Percentiles rank a stretch among this genome's conserved stretches.
phyloP scores from a whole-genome alignment of 2,329 filamentous ascomycete genomes.

The Sclerotinia spermophila region DNA sequence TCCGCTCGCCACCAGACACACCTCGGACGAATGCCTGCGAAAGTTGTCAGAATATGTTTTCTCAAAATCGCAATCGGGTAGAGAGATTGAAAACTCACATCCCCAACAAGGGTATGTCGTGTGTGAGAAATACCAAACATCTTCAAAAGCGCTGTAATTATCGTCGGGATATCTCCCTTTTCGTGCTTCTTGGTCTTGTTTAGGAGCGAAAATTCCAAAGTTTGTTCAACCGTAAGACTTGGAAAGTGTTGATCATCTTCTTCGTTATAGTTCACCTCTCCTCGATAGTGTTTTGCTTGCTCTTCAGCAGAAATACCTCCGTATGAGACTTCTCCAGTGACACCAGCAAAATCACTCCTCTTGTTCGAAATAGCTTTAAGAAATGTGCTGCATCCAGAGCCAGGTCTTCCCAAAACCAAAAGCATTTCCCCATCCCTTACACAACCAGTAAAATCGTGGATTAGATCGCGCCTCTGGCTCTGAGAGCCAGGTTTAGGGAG shows the following conservation, averaged over 20 bases:
- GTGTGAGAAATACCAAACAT: slow-evolving; percentile 80
- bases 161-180: slow-evolving; percentile 60
- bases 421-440: slow-evolving; percentile 69
- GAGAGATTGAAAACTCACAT: slow-evolving; percentile 45
- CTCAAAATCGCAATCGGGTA: slow-evolving; percentile 34
- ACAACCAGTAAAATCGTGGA: slow-evolving; percentile 64
- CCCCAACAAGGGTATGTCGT: slow-evolving; percentile 70
- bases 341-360: slow-evolving; percentile 58
- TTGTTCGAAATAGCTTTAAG: slow-evolving; percentile 73
- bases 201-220: slow-evolving; percentile 68
- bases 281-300: slow-evolving; percentile 62
- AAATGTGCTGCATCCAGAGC: slow-evolving; percentile 72
- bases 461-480: slow-evolving; percentile 42
- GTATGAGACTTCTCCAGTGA: slow-evolving; percentile 68
- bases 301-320: slow-evolving; percentile 66
- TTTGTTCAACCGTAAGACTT: slow-evolving; percentile 72
- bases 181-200: slow-evolving; percentile 71
- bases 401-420: slow-evolving; percentile 68
- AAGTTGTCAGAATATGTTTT: slow-evolving; percentile 10
- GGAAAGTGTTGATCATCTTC: slow-evolving; percentile 77
- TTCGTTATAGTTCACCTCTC: slow-evolving; percentile 74
- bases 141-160: slow-evolving; percentile 66
- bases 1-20: slow-evolving; percentile 76
- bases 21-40: slow-evolving; percentile 53
- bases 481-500: slow-evolving; percentile 29